Evolutionary conservation across 306 rosid genomes (phyloP).

Genomic region (Luffa acutangula): DNA sequence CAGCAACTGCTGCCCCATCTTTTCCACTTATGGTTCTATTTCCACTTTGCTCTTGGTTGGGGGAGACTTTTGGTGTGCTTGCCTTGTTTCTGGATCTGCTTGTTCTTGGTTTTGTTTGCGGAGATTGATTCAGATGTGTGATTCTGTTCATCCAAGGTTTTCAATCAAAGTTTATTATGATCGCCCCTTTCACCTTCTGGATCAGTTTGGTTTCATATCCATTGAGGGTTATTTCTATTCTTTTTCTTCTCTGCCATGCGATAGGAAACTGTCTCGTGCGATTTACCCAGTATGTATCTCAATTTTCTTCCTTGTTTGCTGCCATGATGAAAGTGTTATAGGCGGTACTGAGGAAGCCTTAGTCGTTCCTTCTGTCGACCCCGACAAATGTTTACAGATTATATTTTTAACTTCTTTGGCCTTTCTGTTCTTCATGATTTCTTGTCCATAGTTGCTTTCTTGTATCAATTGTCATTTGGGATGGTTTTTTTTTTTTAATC

Average conservation of each 20-base stretch:
- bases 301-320: background rate
- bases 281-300: background rate
- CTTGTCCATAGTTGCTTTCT: background rate
- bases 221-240: background rate
- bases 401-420: background rate
- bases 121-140: conserved; percentile 21
- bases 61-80: conserved; percentile 21
- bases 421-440: background rate
- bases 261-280: background rate
- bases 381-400: background rate
- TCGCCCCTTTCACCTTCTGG: background rate
- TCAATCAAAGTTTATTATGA: background rate
- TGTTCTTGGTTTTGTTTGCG: conserved; percentile 31
- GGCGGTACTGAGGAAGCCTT: background rate
- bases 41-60: conserved; percentile 14
- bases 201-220: conserved; percentile 2
- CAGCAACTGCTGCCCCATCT: conserved; percentile 14
- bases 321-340: background rate
- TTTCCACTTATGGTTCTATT: conserved; percentile 9
- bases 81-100: conserved; percentile 19
- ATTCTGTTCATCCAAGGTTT: conserved; percentile 8
- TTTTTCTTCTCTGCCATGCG: background rate
- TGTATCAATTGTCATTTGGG: background rate
- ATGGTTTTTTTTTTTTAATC: background rate
- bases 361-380: background rate